Base-by-base conservation (phyloP, 768 basidiomycete genomes). In the Leccinellum rugosiceps region DNA sequence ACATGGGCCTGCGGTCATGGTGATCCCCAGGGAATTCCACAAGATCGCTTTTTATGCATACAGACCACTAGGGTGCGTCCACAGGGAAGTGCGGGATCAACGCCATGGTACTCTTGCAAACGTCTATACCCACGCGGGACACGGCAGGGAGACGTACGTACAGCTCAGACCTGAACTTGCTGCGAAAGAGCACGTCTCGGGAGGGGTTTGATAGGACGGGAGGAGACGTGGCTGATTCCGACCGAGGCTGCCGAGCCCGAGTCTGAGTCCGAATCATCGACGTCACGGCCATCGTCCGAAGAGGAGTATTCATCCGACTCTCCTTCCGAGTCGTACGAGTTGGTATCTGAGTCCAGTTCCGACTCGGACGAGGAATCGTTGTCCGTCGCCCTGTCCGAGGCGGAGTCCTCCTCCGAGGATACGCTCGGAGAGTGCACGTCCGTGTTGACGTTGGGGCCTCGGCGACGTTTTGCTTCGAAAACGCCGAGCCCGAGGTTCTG, bases 401-500 rank as follows among this genome's bases (percentile, higher is more conserved):
- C 19, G 0, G 60, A 52, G 10, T 59, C 58, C 3, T 23, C 31
- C 2, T 61, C 61, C 28, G 61, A 62, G 17, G 57, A 62, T 14
- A 57, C 70, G 21, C 55, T 59, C 13, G 52, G n/a, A 17, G 61
- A 44, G 52, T 31, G 52, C 9, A 43, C 28, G n/a, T 58, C 51
- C 11, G 58, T 19, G 26, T 35, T 70, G 63, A 52, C 15, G 35
- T 35, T 70, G 62, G 49, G 23, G 30, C 23, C 68, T 63, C 51
- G 71, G 69, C 43, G 58, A 34, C 4, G 60, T 64, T 57, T 68
- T 1, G 62, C 74, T 65, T 84, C 82, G 61, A 85, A 85, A 10
- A 87, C 74, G 19, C 86, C 86, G 0, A 87, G 74, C 17, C 86
- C 86, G 30, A 87, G 78, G 66, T 86, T 83, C 86, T 87, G 68